These are phyloP conservation scores for Coniochaeta sp. DNA, from an alignment of 2,329 filamentous ascomycete species.

Conservation along the genomic window DNA sequence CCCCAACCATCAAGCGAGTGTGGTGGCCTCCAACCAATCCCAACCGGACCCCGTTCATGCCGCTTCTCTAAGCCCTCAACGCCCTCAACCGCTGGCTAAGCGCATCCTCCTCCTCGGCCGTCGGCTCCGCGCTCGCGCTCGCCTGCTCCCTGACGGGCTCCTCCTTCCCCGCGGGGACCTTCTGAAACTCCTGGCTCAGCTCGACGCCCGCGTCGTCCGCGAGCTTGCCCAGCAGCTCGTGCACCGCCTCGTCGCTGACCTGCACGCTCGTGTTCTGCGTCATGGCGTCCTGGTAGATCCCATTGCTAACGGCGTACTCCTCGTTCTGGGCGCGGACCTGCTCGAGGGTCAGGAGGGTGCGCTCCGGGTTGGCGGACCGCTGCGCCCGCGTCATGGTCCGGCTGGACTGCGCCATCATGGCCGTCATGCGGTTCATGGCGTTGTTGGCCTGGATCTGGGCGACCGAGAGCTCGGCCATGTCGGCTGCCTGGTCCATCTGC, in stretches of 20 bases:
- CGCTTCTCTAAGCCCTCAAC: slow-evolving; percentile 39
- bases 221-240: slow-evolving; percentile 76
- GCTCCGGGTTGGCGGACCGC: slow-evolving; percentile 52
- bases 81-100: slow-evolving; percentile 55
- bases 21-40: neutral
- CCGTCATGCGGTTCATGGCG: slow-evolving; percentile 57
- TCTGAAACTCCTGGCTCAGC: slow-evolving; percentile 65
- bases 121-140: slow-evolving; percentile 59
- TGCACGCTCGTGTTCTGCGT: slow-evolving; percentile 66
- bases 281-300: slow-evolving; percentile 83
- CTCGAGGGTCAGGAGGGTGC: slow-evolving; percentile 54
- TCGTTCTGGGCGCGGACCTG: slow-evolving; percentile 57
- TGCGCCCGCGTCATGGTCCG: slow-evolving; percentile 52
- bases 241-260: slow-evolving; percentile 76
- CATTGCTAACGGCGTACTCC: slow-evolving; percentile 57
- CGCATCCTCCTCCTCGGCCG: slow-evolving; percentile 72
- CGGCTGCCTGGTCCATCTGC: slow-evolving; percentile 59
- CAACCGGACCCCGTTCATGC: neutral
- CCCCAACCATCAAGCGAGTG: neutral
- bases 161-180: slow-evolving; percentile 46
- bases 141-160: slow-evolving; percentile 48
- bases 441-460: slow-evolving; percentile 60
- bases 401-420: slow-evolving; percentile 55
- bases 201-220: slow-evolving; percentile 85
- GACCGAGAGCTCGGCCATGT: slow-evolving; percentile 54